phyloP scores from a whole-genome alignment of 139 green algal genomes.

The Volvox africanus region DNA sequence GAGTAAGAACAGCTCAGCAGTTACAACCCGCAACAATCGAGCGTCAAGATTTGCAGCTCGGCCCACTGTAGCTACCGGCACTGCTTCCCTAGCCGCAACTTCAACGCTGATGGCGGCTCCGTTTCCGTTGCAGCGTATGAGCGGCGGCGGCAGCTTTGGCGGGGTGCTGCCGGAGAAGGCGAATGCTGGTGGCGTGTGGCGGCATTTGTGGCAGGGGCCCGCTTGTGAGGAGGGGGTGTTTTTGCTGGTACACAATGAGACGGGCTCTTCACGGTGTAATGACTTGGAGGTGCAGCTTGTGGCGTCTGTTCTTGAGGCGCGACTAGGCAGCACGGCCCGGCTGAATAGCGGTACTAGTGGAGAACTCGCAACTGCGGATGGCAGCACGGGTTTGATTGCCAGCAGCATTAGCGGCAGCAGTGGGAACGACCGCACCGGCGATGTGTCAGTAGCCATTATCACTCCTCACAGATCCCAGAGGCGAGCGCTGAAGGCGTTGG shows the following conservation, averaged over 20 bases:
- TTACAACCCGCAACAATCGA: too few relatives aligned
- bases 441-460: conserved; percentile 17
- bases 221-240: conserved; percentile 3
- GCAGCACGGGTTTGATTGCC: not conserved
- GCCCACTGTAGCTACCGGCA: too few relatives aligned
- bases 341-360: too few relatives aligned
- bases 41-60: too few relatives aligned
- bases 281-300: conserved; percentile 18
- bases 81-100: too few relatives aligned
- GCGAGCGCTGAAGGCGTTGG: not conserved
- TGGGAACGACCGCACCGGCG: not conserved
- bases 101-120: too few relatives aligned
- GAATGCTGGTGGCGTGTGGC: not conserved
- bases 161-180: too few relatives aligned
- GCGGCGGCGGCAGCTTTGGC: too few relatives aligned
- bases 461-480: conserved; percentile 38
- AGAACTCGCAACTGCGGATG: too few relatives aligned
- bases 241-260: conserved; percentile 45
- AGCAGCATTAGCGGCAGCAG: not conserved
- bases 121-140: too few relatives aligned
- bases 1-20: too few relatives aligned
- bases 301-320: not conserved
- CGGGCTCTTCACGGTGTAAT: not conserved
- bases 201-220: not conserved
- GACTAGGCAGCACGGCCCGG: not conserved